These are phyloP conservation scores for Eucalyptus brandiana DNA, from an alignment of 345 rosid genomes.

Conservation along the genomic window DNA sequence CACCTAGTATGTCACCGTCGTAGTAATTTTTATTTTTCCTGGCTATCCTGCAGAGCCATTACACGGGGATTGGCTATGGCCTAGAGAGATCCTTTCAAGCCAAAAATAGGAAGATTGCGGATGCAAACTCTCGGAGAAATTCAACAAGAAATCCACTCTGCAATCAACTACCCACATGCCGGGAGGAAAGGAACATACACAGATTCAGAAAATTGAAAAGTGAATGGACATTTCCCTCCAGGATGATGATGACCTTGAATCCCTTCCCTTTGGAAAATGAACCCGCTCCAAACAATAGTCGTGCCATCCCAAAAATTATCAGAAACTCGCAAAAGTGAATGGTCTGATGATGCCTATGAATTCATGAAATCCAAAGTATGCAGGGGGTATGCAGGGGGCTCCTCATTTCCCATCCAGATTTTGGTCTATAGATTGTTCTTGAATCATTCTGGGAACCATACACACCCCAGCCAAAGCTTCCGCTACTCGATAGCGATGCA, in stretches of 20 bases:
- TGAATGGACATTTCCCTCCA: background rate
- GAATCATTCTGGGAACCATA: background rate
- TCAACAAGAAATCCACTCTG: background rate
- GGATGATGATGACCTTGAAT: background rate
- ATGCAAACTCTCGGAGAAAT: too few relatives aligned
- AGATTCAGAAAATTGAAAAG: background rate
- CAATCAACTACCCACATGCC: background rate
- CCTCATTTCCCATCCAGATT: background rate
- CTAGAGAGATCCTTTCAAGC: too few relatives aligned
- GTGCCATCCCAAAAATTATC: background rate
- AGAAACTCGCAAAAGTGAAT: background rate
- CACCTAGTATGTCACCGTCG: background rate
- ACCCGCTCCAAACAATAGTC: background rate
- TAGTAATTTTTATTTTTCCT: background rate
- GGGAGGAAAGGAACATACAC: background rate
- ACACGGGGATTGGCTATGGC: too few relatives aligned
- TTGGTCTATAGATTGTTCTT: background rate
- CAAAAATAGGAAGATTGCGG: background rate
- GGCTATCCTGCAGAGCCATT: constrained; percentile 5
- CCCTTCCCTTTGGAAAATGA: background rate
- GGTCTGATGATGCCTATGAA: background rate
- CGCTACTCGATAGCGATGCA: background rate
- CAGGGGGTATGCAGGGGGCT: background rate
- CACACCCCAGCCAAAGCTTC: background rate
- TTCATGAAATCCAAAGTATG: background rate